Base-by-base conservation (phyloP, 306 rosid species). In the Oemleria cerasiformis region DNA sequence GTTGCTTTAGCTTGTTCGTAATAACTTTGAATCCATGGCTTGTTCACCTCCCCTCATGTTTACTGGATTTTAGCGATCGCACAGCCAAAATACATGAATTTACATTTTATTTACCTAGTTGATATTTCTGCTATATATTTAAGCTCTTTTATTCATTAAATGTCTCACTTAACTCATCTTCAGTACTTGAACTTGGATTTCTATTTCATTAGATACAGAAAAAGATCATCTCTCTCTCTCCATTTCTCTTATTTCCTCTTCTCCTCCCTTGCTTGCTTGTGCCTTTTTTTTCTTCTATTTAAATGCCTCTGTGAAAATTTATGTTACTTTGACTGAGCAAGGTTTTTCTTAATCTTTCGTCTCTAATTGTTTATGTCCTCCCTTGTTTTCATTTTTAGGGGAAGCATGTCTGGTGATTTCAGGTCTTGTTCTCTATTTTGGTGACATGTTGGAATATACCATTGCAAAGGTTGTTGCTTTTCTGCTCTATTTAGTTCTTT, bases 351-450 rank as follows among this genome's bases (percentile, higher is more conserved):
- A 42, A 67, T 67, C 71, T 59, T 76, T 71, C 40, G 62, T 75
- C 23, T 60, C 42, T 69, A 70, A 51, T 68, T 71, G 53, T 23
- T 47, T 38, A 58, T 63, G 65, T 50, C 8, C 39, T 47, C 65
- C 16, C 36, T 47, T 12, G 0, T 56, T 59, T 6, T 53, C 59
- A 75, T 58, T 76, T 62, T 23, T 78, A 94, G 97, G 99, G 75
- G 99, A 94, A 81, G 83, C 92, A 23, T 89, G 88, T 76, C 72
- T 94, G 84, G 89, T 87, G 76, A 80, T 96, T 67, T 81, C 88
- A 5, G 99, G 99, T 67, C 86, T 91, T 34, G 90, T 87, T 83
- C 92, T 89, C 65, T 91, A 94, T 84, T 89, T 91, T 83, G 91
- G 99, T 57, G 99, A 91, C 84, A 86, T 91, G 95, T 54, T 89